These are phyloP conservation scores for Trematosphaeria pertusa DNA, from an alignment of 2,329 filamentous ascomycete species.

Conservation along the genomic window DNA sequence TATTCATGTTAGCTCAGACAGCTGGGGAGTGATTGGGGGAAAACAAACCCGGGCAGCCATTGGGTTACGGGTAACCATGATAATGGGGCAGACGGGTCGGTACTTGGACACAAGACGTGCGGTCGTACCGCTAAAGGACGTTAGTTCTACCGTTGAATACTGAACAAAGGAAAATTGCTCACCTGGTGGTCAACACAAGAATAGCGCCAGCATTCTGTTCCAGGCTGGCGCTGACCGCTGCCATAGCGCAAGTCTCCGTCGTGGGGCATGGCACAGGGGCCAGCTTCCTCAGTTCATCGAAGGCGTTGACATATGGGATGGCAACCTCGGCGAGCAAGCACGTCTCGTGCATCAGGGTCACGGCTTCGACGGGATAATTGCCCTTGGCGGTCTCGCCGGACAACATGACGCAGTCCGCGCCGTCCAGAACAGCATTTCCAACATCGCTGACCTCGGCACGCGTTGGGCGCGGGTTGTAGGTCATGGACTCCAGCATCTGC, in stretches of 20 bases:
- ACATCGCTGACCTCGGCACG: conserved; percentile 99
- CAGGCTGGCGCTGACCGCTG: conserved; percentile 91
- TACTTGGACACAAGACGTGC: conserved; percentile 98
- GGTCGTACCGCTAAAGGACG: conserved; percentile 74
- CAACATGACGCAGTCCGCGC: conserved; percentile 99
- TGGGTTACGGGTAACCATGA: conserved; percentile 94
- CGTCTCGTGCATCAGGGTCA: conserved; percentile 97
- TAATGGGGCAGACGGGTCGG: conserved; percentile 97
- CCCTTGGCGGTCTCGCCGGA: conserved; percentile 99
- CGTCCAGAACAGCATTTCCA: conserved; percentile 96
- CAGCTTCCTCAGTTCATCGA: conserved; percentile 90
- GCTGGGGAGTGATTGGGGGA: neutral
- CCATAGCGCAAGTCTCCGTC: conserved; percentile 95
- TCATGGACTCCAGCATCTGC: conserved; percentile 99
- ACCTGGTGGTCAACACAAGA: conserved; percentile 91
- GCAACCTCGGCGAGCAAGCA: conserved; percentile 96
- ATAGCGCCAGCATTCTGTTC: conserved; percentile 97
- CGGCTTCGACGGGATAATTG: conserved; percentile 88
- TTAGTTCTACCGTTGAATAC: conserved; percentile 23
- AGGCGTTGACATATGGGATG: conserved; percentile 95
- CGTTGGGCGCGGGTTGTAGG: conserved; percentile 98
- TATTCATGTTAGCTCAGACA: conserved; percentile 34
- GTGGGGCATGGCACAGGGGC: conserved; percentile 84
- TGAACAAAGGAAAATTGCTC: conserved; percentile 33
- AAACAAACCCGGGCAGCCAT: conserved; percentile 71